Base-by-base conservation (phyloP, 1,139 yeast genomes). In the Entelexis paramagnoliae region DNA sequence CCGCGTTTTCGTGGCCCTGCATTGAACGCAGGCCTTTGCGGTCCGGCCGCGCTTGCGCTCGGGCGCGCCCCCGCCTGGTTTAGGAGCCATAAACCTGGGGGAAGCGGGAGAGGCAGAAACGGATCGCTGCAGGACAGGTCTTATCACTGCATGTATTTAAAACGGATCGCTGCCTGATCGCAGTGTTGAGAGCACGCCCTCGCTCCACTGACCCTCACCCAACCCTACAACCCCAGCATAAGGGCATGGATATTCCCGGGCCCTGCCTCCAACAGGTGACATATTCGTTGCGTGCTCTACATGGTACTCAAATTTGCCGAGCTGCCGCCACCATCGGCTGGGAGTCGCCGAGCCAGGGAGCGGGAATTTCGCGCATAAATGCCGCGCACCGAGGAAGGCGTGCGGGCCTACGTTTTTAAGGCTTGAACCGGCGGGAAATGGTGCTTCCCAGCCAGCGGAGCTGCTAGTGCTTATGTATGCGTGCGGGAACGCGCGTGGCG, bases 21-120 rank as follows among this genome's bases (percentile, higher is more conserved):
- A 57, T 22, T 46, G 51, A 6, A 49, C 34, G 46, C 59, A 57
- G 8, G 59, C 59, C 48, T 54, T 52, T 11, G 59, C 56, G 30
- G 40, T 40, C 16, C 59, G 54, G 42, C 59, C 59, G 24, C 57
- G 56, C 30, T 34, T 44, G 33, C 47, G 35, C 46, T 42, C 36
- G 13, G 19, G 30, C 13, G 30, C 32, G 32, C 34, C 34, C 33
- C 44, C 34, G 44, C 24, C 34, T 28, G 44, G 44, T 24, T 40
- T 28, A 17, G 44, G 33, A 29, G 33, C 34, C 44, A 40, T 40
- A n/a, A 22, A 26, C 16, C 19, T 29, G 16, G 9, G 34, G 14
- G 6, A n/a, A 41, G 16, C 35, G 28, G 13, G 10, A 29, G n/a
- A 24, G 8, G 10, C 17, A n/a, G 22, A 41, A 19, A 10, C 17